Percentiles rank a stretch among this genome's conserved stretches.
phyloP scores from a whole-genome alignment of 208 protist species.

The Cochliopodium minus region DNA sequence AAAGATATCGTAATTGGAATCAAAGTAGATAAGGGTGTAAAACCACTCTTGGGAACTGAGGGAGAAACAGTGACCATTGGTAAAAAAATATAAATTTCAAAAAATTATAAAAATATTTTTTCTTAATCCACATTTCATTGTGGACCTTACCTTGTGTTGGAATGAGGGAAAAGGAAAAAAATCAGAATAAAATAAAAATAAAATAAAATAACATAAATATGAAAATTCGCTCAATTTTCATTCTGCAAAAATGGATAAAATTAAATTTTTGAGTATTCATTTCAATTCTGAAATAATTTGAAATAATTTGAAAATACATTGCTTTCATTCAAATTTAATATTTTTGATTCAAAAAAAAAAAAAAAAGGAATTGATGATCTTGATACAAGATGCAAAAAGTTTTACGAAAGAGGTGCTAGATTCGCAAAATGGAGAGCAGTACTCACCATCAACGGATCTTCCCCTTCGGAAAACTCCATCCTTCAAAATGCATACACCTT shows the following conservation, averaged over 20 bases:
- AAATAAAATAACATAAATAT: no score
- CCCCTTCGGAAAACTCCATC: slow-evolving; percentile 62
- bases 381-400: slow-evolving; percentile 53
- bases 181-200: no score
- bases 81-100: no score
- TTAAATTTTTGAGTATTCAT: background rate
- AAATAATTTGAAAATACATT: background rate
- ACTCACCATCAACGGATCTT: slow-evolving; percentile 48
- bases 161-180: no score
- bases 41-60: slow-evolving; percentile 9
- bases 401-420: slow-evolving; percentile 74
- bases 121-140: no score
- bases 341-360: background rate
- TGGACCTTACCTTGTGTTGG: no score
- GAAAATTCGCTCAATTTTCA: no score
- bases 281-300: background rate
- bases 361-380: slow-evolving; percentile 76
- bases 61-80: slow-evolving; percentile 24
- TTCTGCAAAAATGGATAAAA: no score
- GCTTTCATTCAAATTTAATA: background rate
- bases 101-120: no score
- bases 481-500: slow-evolving; percentile 70
- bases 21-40: slow-evolving; percentile 73
- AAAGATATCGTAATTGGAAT: slow-evolving; percentile 72
- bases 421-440: slow-evolving; percentile 91